Evolutionary conservation across 768 basidiomycete species (phyloP).

Genomic region (Kwoniella dejecticola): DNA sequence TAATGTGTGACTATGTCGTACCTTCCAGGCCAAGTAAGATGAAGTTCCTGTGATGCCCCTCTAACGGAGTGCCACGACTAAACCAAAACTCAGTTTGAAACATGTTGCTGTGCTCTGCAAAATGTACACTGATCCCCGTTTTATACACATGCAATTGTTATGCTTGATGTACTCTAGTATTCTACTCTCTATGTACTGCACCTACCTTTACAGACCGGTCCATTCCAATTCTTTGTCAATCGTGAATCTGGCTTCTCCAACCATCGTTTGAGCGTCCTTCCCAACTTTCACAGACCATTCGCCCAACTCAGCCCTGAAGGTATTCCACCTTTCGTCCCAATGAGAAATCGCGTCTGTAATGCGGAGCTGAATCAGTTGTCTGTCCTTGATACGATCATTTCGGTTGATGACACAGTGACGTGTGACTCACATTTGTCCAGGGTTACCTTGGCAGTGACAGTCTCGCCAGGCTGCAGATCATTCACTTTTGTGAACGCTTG

Average conservation of each 20-base stretch:
- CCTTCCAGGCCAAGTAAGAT: constrained; percentile 45
- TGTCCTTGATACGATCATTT: constrained; percentile 58
- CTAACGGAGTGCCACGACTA: too few species aligned
- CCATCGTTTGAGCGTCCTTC: constrained; percentile 38
- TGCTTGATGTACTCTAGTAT: too few species aligned
- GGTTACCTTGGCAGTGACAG: constrained; percentile 45
- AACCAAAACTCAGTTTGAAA: too few species aligned
- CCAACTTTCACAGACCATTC: constrained; percentile 46
- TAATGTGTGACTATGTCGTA: too few species aligned
- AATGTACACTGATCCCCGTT: too few species aligned
- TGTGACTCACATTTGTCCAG: constrained; percentile 53
- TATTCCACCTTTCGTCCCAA: constrained; percentile 45
- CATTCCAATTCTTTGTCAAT: constrained; percentile 48
- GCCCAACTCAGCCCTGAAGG: constrained; percentile 41
- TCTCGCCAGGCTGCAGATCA: constrained; percentile 52
- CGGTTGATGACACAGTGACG: neutral
- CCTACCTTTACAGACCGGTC: constrained; percentile 32
- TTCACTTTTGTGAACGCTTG: constrained; percentile 60
- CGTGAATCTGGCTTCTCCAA: constrained; percentile 36
- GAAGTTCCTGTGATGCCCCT: constrained; percentile 35
- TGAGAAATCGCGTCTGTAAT: constrained; percentile 47
- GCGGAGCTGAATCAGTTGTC: constrained; percentile 4
- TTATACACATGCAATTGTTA: too few species aligned
- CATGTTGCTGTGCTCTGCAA: too few species aligned
- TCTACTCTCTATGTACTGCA: too few species aligned